Percentiles rank a stretch among this genome's conserved stretches.
phyloP scores from a whole-genome alignment of 2,329 filamentous ascomycete genomes.

The Fusarium setosum region DNA sequence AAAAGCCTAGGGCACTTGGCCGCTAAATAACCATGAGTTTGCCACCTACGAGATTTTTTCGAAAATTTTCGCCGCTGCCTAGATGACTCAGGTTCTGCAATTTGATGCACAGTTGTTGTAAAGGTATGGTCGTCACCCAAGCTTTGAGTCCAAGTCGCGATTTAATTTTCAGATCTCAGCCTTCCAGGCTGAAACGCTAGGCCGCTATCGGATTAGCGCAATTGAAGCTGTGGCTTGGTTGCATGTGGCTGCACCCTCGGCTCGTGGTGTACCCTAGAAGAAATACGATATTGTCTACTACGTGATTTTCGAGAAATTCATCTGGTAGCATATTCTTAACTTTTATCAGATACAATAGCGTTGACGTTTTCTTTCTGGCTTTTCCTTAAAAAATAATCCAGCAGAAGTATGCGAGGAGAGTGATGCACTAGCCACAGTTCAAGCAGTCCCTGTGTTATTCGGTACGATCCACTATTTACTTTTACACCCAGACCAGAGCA shows the following conservation, averaged over 20 bases:
- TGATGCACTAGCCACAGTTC: conserved; percentile 28
- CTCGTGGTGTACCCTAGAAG: no score
- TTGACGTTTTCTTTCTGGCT: no score
- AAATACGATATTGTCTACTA: no score
- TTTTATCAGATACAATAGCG: no score
- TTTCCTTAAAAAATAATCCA: no score
- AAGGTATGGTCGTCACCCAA: conserved; percentile 31
- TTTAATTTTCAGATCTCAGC: conserved; percentile 52
- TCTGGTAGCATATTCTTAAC: no score
- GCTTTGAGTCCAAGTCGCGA: conserved; percentile 38
- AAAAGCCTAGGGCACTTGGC: conserved; percentile 48
- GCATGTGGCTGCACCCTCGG: conserved; percentile 21
- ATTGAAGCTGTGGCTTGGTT: conserved; percentile 25
- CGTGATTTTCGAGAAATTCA: no score
- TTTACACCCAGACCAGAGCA: conserved; percentile 19
- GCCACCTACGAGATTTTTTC: conserved; percentile 29
- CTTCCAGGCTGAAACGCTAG: conserved; percentile 36
- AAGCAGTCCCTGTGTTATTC: conserved; percentile 14
- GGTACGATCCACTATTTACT: conserved; percentile 26
- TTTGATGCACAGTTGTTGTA: conserved; percentile 39
- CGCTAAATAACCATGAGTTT: conserved; percentile 50
- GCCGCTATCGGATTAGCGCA: conserved; percentile 7
- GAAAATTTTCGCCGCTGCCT: conserved; percentile 23
- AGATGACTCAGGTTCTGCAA: conserved; percentile 35
- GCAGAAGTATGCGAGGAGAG: no score